Evolutionary conservation across 2,329 filamentous ascomycete species (phyloP).

Genomic region (Aspergillus sp.): DNA sequence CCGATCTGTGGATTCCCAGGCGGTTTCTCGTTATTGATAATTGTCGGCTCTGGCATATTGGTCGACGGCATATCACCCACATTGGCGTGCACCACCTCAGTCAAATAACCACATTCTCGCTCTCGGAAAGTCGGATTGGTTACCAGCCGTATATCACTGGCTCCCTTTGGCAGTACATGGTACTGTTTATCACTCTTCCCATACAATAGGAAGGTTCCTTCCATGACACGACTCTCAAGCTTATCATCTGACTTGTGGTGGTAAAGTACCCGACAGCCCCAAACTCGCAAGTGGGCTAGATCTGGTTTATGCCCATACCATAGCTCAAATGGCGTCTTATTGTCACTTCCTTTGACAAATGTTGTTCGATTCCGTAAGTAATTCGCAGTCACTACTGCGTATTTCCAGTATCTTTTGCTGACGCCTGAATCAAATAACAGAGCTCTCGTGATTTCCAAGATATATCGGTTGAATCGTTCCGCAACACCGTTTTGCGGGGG

Average conservation of each 20-base stretch:
- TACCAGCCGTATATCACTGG: neutral
- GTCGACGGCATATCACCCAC: too few relatives aligned
- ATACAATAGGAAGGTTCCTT: neutral
- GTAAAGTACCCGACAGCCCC: neutral
- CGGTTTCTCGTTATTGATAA: too few relatives aligned
- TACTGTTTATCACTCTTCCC: neutral
- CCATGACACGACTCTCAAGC: neutral
- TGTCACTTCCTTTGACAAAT: neutral
- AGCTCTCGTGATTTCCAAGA: neutral
- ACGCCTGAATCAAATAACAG: neutral
- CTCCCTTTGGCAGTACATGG: neutral
- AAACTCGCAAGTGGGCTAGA: neutral
- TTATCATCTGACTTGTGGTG: neutral
- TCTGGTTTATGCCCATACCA: neutral
- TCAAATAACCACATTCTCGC: neutral
- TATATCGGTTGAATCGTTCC: neutral
- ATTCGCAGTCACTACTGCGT: neutral
- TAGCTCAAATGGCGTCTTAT: neutral
- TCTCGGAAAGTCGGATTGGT: neutral
- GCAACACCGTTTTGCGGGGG: neutral
- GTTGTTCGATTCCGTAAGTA: neutral
- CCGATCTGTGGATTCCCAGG: too few relatives aligned
- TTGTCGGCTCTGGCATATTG: too few relatives aligned
- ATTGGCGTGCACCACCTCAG: too few relatives aligned
- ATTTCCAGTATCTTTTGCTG: neutral